Percentiles rank a stretch among this genome's conserved stretches.
These are phyloP conservation scores for Aspergillus clavatus DNA, from an alignment of 2,329 filamentous ascomycete species.

Conservation along the genomic window DNA sequence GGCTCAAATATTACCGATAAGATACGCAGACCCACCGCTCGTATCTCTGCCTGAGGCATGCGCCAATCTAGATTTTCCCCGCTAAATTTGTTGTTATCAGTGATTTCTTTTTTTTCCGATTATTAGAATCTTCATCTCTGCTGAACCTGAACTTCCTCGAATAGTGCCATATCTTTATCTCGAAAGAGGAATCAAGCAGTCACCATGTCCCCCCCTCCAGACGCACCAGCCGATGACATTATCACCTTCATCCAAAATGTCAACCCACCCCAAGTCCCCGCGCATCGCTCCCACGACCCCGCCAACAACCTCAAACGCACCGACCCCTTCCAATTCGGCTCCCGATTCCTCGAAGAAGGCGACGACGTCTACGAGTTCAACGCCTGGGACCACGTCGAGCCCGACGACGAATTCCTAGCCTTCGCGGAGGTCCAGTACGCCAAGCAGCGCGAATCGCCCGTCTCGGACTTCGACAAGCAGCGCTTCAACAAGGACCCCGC, in stretches of 20 bases:
- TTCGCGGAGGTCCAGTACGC: constrained; percentile 81
- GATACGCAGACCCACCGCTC: not conserved
- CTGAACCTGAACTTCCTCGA: not conserved
- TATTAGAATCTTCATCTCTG: not conserved
- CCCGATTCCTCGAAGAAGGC: constrained; percentile 72
- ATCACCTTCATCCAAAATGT: constrained; percentile 41
- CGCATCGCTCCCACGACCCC: constrained; percentile 65
- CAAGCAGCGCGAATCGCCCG: constrained; percentile 78
- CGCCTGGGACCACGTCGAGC: constrained; percentile 97
- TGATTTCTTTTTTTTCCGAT: not conserved
- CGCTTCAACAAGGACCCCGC: constrained; percentile 87
- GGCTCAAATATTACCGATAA: not conserved
- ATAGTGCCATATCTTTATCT: not conserved
- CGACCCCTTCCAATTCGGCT: constrained; percentile 95
- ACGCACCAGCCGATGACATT: constrained; percentile 23
- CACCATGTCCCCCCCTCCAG: constrained; percentile 9
- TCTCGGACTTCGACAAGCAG: constrained; percentile 85
- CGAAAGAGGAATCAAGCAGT: not conserved
- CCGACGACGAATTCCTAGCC: constrained; percentile 79
- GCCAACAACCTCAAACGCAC: constrained; percentile 74
- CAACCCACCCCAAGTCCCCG: constrained; percentile 43
- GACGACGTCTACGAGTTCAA: constrained; percentile 97
- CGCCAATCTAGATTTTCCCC: not conserved
- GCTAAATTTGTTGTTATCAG: not conserved
- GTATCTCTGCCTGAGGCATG: not conserved